Evolutionary conservation across 2,329 filamentous ascomycete genomes (phyloP), one percentile per base, ranked within the genome.

Genomic region (Hymenoscyphus albidus): DNA sequence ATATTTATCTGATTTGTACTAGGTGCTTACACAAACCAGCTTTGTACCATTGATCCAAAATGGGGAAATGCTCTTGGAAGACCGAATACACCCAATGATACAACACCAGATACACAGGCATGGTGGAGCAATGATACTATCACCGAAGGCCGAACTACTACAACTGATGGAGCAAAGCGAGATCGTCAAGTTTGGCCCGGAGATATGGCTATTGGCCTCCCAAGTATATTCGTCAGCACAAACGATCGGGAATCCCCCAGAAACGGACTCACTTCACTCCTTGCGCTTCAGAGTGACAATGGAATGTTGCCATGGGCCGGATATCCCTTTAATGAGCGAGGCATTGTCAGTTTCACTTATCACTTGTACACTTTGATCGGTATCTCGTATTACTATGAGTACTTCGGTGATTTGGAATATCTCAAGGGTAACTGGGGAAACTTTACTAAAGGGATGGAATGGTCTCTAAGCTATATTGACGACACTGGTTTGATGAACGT

Each of bases 151-250:
- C 62, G 63, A 31, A 64, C 62, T 10, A 55, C 82, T 84, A 64
- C 72, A 44, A 74, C 72, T 0, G 84, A 87, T 71, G 85, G 84
- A 31, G 83, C 84, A 0, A 87, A 87, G 71, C 78, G 84, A 27
- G 85, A 87, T 70, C 79, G 83, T 2, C 76, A 85, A 57, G 81
- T 88, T 1, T 88, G 84, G 84, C 83, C 85, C 10, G 85, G 85
- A 1, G 85, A 88, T 69, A 85, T 88, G 80, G 80, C 80, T 3
- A 83, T 86, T 65, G 81, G 83, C 4, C 78, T 84, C 7, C 69
- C 81, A 80, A 69, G 81, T 78, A 79, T 85, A 14, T 80, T 82
- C 13, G 81, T 85, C 3, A 81, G 82, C 5, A 78, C 84, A 5
- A 80, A 81, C 14, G 80, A 85, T 3, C 82, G 81, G 5, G 61